Base-by-base conservation (phyloP, 495 filamentous ascomycete species). In the Hypoxylon subgilvum region DNA sequence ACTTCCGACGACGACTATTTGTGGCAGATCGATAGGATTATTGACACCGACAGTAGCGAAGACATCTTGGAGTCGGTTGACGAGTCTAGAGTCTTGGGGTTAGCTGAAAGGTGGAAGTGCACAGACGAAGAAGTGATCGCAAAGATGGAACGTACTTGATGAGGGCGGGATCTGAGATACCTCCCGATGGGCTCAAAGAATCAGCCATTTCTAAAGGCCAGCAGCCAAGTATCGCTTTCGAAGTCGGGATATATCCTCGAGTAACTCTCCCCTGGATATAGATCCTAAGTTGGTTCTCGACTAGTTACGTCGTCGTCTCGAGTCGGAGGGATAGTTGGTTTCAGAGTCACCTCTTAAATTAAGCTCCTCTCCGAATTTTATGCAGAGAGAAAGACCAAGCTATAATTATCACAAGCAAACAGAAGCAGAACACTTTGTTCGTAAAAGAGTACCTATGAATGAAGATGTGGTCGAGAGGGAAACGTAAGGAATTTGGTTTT, bases 1-100 rank as follows among this genome's bases (percentile, higher is more conserved):
- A 71, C 93, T 97, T 64, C 95, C 95, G 40, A 99, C 95, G 52
- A 99, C 95, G 55, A 88, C 94, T 75, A 99, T 99, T 80, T 99
- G 95, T 19, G 95, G 95, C 54, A 99, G 76, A 81, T 99, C 95
- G 80, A 99, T 99, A 38, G 95, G 95, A 75, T 99, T 99, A 82
- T 96, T 80, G 81, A 99, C 94, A 43, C 95, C 95, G 58, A 99
- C 95, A 30, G 94, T 97, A 36, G 94, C 86, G 72, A 99, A 99
- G 56, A 97, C 95, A 92, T 99, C 94, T 71, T 99, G 94, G 21
- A 99, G 86, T 79, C 96, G 96, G 81, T 99, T 99, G 67, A 99
- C 94, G 59, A 97, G 86, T 65, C 94, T 97, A 72, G 43, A 61
- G 38, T 50, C 54, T 34, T 10, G 7, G 10, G 9, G 59, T 71